Conservation (phyloP, 192 early-diverging fungal genomes). For the Coemansia sp. region DNA sequence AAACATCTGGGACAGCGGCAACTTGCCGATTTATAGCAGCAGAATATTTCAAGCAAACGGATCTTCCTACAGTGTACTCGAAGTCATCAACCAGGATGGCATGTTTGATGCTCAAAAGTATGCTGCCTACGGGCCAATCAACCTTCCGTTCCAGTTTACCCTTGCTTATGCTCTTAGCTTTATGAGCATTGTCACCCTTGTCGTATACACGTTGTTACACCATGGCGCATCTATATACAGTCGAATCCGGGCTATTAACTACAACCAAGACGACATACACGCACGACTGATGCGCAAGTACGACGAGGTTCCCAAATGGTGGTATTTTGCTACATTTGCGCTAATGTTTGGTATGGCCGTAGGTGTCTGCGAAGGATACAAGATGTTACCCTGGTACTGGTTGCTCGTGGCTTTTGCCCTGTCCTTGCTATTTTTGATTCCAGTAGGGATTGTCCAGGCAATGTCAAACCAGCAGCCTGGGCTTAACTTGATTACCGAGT, state of each 20-base stretch:
- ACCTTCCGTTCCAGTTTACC: constrained; percentile 52
- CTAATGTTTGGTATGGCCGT: constrained; percentile 39
- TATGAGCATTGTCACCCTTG: constrained; percentile 53
- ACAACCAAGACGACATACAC: constrained; percentile 56
- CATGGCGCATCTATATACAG: constrained; percentile 58
- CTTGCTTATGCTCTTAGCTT: constrained; percentile 56
- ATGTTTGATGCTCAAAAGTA: constrained; percentile 21
- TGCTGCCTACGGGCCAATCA: constrained; percentile 28
- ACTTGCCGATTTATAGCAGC: constrained; percentile 29
- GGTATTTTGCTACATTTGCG: constrained; percentile 59
- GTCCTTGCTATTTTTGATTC: constrained; percentile 65
- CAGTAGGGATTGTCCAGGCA: constrained; percentile 78
- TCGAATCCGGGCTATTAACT: constrained; percentile 31
- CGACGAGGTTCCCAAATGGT: constrained; percentile 73
- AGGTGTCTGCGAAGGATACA: constrained; percentile 47
- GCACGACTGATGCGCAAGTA: constrained; percentile 70
- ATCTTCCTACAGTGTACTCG: background rate
- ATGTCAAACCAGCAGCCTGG: constrained; percentile 75
- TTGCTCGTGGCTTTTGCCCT: constrained; percentile 60
- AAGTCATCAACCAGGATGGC: constrained; percentile 16
- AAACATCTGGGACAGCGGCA: constrained; percentile 38
- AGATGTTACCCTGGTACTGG: constrained; percentile 69
- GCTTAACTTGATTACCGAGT: constrained; percentile 83
- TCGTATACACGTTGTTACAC: constrained; percentile 64
- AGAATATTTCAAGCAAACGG: constrained; percentile 4